These are phyloP conservation scores for Cucurbita pepo DNA, from an alignment of 306 rosid genomes.

Conservation along the genomic window DNA sequence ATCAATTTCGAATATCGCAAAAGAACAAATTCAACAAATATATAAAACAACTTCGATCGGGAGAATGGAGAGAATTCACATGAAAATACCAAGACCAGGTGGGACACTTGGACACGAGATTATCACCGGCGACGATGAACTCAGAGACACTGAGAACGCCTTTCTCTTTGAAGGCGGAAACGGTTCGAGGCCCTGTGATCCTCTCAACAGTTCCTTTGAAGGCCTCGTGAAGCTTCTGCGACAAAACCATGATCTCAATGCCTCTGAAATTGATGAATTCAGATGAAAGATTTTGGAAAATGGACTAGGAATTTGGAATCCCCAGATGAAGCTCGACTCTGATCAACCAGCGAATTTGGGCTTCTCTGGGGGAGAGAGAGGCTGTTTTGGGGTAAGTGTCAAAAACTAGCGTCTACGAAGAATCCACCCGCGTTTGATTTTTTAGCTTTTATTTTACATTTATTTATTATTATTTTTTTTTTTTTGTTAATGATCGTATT, in stretches of 20 bases:
- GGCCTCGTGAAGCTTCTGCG: constrained; percentile 93
- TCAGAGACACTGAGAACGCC: constrained; percentile 96
- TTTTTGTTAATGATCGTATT: no score
- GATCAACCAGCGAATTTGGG: background rate
- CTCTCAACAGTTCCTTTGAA: constrained; percentile 96
- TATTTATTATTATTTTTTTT: no score
- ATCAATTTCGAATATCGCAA: background rate
- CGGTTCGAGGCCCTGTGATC: constrained; percentile 81
- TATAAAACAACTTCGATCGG: background rate
- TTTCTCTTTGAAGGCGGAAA: constrained; percentile 94
- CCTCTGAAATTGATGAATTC: background rate
- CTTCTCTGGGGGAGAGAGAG: background rate
- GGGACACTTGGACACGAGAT: constrained; percentile 95
- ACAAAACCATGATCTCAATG: constrained; percentile 42
- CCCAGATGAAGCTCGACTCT: background rate
- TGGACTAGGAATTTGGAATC: background rate
- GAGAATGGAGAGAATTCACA: background rate
- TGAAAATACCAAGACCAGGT: constrained; percentile 88
- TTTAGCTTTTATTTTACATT: no score
- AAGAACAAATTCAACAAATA: background rate
- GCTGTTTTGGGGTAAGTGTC: no score
- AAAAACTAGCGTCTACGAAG: no score
- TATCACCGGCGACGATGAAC: constrained; percentile 78
- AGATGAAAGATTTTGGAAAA: background rate
- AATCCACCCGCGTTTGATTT: no score